A percentile compares a stretch with the other conserved stretches of the same genome.
phyloP scores from a whole-genome alignment of 495 filamentous ascomycete genomes.

The Xylaria sp. region DNA sequence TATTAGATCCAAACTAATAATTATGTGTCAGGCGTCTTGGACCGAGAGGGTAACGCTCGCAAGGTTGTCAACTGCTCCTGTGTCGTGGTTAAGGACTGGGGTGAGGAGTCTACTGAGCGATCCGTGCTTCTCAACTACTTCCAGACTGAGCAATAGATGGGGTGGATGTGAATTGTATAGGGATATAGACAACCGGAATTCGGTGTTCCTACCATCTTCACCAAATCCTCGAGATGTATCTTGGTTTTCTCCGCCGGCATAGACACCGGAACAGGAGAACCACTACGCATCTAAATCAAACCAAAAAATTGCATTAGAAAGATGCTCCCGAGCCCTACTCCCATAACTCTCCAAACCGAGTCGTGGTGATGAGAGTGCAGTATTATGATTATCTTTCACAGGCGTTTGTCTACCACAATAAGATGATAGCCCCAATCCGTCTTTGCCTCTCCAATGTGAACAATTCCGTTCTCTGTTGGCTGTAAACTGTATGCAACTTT shows the following conservation, averaged over 20 bases:
- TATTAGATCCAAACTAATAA: conserved; percentile 28
- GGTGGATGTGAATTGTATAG: conserved; percentile 35
- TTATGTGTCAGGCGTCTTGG: conserved; percentile 77
- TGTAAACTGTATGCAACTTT: conserved; percentile 76
- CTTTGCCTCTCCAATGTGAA: conserved; percentile 78
- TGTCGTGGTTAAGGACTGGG: conserved; percentile 99
- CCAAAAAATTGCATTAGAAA: conserved; percentile 38
- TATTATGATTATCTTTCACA: conserved; percentile 40
- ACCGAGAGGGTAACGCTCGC: conserved; percentile 98
- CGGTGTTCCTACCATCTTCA: conserved; percentile 39
- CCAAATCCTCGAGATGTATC: conserved; percentile 43
- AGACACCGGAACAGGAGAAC: conserved; percentile 39
- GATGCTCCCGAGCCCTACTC: neutral
- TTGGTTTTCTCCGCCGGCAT: conserved; percentile 47
- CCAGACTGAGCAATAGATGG: conserved; percentile 75
- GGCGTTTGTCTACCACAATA: conserved; percentile 74
- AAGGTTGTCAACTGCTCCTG: conserved; percentile 99
- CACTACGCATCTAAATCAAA: conserved; percentile 49
- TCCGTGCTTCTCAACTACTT: conserved; percentile 99
- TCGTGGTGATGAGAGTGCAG: conserved; percentile 8
- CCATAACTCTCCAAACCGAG: neutral
- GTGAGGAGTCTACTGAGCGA: conserved; percentile 98
- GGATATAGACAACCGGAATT: conserved; percentile 43
- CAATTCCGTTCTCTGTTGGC: conserved; percentile 27
- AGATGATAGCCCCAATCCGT: conserved; percentile 91